Evolutionary conservation across 129 eudicot genomes (phyloP).

Genomic region (Mikania micrantha): DNA sequence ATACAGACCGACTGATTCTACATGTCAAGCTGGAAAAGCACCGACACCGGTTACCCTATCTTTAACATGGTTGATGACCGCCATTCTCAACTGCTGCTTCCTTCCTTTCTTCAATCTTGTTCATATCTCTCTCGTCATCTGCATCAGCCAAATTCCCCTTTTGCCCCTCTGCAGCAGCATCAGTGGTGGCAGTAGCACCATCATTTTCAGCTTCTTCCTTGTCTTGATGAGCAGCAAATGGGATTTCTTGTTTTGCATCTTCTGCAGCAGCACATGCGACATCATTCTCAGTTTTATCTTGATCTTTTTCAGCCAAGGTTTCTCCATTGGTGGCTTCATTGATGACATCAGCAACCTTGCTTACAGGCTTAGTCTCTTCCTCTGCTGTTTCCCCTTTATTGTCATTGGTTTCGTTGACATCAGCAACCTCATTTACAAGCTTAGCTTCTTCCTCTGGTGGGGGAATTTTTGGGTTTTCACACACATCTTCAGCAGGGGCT

Average conservation of each 20-base stretch:
- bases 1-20: slow-evolving; percentile 29
- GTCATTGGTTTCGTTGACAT: slow-evolving; percentile 10
- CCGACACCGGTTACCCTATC: slow-evolving; percentile 6
- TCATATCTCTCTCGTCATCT: not conserved
- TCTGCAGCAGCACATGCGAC: slow-evolving; percentile 5
- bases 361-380: slow-evolving; percentile 32
- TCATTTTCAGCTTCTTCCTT: slow-evolving; percentile 12
- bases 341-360: slow-evolving; percentile 18
- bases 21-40: slow-evolving; percentile 21
- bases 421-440: slow-evolving; percentile 29
- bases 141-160: slow-evolving; percentile 11
- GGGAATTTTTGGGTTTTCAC: slow-evolving; percentile 15
- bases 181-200: not conserved
- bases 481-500: slow-evolving; percentile 9
- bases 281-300: slow-evolving; percentile 18
- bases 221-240: slow-evolving; percentile 9
- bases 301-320: slow-evolving; percentile 8
- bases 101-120: slow-evolving; percentile 15
- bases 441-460: slow-evolving; percentile 25
- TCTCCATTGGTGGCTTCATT: no score
- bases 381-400: slow-evolving; percentile 6
- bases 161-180: slow-evolving; percentile 20
- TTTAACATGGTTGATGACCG: slow-evolving; percentile 24
- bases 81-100: slow-evolving; percentile 41
- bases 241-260: slow-evolving; percentile 13